These are phyloP conservation scores for Colletotrichum trifolii DNA, from an alignment of 2,329 filamentous ascomycete species.

Conservation along the genomic window DNA sequence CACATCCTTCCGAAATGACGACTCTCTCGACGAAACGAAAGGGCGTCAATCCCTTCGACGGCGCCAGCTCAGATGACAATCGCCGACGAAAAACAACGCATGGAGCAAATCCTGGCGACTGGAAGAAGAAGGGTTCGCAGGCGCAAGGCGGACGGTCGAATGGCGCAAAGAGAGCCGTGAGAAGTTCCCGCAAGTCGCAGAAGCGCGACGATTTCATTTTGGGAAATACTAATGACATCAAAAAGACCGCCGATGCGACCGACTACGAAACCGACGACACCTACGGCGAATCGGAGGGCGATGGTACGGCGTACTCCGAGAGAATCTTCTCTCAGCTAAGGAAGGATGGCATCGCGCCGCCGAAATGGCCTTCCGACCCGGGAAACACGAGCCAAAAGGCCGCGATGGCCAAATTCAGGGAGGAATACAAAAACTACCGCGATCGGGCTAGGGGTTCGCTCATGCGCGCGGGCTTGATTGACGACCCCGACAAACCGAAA, in stretches of 20 bases:
- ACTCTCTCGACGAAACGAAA: conserved; percentile 40
- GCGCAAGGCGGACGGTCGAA: conserved; percentile 24
- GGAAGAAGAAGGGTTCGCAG: conserved; percentile 39
- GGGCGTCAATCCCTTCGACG: conserved; percentile 42
- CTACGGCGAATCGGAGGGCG: conserved; percentile 11
- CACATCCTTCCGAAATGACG: conserved; percentile 42
- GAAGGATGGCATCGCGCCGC: conserved; percentile 65
- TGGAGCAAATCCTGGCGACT: conserved; percentile 34
- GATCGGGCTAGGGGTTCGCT: conserved; percentile 66
- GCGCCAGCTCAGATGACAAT: conserved; percentile 38
- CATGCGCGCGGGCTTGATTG: conserved; percentile 69
- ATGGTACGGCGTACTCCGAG: conserved; percentile 55
- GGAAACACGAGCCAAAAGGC: conserved; percentile 60
- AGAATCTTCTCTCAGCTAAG: conserved; percentile 64
- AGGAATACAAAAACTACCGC: conserved; percentile 67
- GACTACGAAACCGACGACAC: conserved; percentile 39
- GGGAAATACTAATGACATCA: conserved; percentile 18
- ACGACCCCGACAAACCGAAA: conserved; percentile 73
- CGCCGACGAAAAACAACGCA: conserved; percentile 37
- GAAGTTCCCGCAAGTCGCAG: conserved; percentile 26
- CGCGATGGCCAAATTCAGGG: conserved; percentile 65
- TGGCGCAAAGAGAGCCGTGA: conserved; percentile 27
- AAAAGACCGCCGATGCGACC: conserved; percentile 3
- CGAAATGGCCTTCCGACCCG: conserved; percentile 66
- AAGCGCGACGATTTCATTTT: conserved; percentile 29